Evolutionary conservation across 176 grass and related monocot species (phyloP).

Genomic region (Ensete glaucum): DNA sequence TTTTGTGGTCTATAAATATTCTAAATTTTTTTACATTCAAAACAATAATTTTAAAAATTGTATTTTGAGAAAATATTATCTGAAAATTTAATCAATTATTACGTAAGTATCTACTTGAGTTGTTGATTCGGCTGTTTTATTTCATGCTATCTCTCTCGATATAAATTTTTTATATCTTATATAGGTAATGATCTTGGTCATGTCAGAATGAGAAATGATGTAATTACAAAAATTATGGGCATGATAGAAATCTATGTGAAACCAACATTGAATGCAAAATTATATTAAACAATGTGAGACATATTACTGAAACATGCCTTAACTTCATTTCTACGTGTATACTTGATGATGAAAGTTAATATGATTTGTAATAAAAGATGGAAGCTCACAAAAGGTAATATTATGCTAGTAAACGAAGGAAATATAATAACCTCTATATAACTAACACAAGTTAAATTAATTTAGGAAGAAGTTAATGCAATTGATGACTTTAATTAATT

Average conservation of each 20-base stretch:
- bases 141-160: too few relatives aligned
- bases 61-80: too few relatives aligned
- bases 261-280: background rate
- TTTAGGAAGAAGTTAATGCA: background rate
- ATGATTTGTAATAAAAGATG: background rate
- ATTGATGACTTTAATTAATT: background rate
- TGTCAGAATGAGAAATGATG: constrained; percentile 8
- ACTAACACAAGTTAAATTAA: background rate
- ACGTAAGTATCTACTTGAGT: background rate
- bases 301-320: background rate
- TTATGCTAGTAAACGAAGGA: background rate
- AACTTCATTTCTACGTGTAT: background rate
- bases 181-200: too few relatives aligned
- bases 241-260: background rate
- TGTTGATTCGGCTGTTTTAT: too few relatives aligned
- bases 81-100: background rate
- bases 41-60: too few relatives aligned
- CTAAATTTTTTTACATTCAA: too few relatives aligned
- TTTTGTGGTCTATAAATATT: too few relatives aligned
- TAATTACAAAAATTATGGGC: background rate
- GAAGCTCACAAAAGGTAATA: background rate
- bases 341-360: background rate
- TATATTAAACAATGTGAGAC: background rate
- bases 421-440: background rate
- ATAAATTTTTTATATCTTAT: too few relatives aligned